phyloP scores from a whole-genome alignment of 441 rosid genomes.

The California macrophylla region DNA sequence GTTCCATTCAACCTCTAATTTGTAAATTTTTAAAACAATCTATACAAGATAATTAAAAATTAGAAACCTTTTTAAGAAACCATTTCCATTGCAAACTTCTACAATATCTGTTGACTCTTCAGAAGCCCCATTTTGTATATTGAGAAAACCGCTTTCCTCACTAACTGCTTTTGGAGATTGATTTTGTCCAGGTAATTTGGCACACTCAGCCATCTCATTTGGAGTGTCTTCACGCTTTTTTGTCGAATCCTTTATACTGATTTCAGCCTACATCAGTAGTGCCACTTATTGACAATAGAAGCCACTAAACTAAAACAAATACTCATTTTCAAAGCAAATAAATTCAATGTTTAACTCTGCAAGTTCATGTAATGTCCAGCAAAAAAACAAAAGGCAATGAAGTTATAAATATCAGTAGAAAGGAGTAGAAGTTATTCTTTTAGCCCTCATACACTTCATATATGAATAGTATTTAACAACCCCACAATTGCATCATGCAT shows the following conservation, averaged over 20 bases:
- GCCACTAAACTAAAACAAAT: neutral
- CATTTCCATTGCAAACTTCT: conserved; percentile 45
- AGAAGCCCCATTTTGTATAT: conserved; percentile 28
- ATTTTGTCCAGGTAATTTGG: conserved; percentile 24
- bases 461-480: neutral
- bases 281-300: conserved; percentile 10
- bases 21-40: neutral
- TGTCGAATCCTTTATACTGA: conserved; percentile 31
- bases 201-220: conserved; percentile 24
- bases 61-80: conserved; percentile 60
- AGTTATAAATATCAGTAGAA: neutral
- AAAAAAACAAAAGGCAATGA: neutral
- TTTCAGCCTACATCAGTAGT: conserved; percentile 41
- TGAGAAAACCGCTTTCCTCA: conserved; percentile 22
- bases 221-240: conserved; percentile 31
- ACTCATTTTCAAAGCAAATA: conserved; percentile 2
- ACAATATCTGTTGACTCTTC: conserved; percentile 30
- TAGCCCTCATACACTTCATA: neutral
- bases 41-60: neutral
- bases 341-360: neutral
- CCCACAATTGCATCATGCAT: neutral
- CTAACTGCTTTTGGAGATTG: conserved; percentile 24
- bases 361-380: neutral
- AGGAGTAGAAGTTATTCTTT: neutral
- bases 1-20: neutral